These are phyloP conservation scores for Eimeria falciformis DNA, from an alignment of 169 alveolate genomes.

Conservation along the genomic window DNA sequence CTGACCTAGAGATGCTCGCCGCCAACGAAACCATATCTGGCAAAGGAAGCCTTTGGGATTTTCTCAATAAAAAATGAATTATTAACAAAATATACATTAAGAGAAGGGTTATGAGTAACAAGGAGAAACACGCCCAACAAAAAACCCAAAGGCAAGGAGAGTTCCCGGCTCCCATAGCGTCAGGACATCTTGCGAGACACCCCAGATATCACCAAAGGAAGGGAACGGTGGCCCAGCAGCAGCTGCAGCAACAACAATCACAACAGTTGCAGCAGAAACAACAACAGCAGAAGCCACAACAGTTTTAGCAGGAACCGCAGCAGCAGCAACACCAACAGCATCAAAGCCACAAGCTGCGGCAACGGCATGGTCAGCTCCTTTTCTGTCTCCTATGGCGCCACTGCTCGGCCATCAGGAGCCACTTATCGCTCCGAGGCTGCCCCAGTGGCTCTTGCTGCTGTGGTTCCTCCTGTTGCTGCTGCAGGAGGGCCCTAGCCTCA, in stretches of 20 bases:
- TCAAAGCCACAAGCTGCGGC: neutral
- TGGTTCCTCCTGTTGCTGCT: conserved; percentile 25
- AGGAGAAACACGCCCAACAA: no score
- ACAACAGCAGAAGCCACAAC: neutral
- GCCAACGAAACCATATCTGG: no score
- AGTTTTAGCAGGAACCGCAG: neutral
- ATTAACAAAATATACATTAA: no score
- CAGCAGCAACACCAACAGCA: neutral
- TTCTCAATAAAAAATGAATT: no score
- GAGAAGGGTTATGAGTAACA: no score
- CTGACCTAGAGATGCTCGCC: no score
- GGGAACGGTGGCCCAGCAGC: neutral
- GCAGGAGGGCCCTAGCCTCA: neutral
- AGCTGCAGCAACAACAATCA: neutral
- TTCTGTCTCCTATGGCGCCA: neutral
- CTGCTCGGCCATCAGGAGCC: neutral
- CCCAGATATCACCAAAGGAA: conserved; percentile 6
- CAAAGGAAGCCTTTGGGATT: no score
- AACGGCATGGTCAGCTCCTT: conserved; percentile 14
- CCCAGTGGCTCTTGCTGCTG: neutral
- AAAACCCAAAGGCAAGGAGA: no score
- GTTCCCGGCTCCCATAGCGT: no score
- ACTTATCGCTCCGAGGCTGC: neutral
- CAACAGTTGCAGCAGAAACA: neutral
- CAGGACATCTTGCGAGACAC: no score